Percentiles rank a stretch among this genome's conserved stretches.
These are phyloP conservation scores for Calonectria pteridis DNA, from an alignment of 2,329 filamentous ascomycete genomes.

Conservation along the genomic window DNA sequence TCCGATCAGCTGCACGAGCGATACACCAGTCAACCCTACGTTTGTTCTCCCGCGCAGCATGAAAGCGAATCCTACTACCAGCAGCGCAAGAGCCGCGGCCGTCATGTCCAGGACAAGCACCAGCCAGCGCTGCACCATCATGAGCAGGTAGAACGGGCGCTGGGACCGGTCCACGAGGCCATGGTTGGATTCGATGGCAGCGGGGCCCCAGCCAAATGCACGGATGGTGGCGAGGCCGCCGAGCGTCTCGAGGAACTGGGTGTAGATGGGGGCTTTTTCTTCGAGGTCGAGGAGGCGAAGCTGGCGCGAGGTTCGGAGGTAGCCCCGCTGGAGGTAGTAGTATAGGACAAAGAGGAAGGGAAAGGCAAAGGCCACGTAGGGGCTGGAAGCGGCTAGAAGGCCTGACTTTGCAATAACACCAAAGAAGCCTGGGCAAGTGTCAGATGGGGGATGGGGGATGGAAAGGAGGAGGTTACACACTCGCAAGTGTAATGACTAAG, in stretches of 20 bases:
- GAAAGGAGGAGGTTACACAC: constrained; percentile 43
- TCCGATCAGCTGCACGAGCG: constrained; percentile 48
- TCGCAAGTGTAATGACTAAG: constrained; percentile 48
- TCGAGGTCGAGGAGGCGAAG: constrained; percentile 57
- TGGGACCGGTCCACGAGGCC: constrained; percentile 66
- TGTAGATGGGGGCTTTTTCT: constrained; percentile 55
- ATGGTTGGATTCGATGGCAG: constrained; percentile 58
- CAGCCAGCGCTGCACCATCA: constrained; percentile 69
- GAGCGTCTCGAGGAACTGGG: constrained; percentile 59
- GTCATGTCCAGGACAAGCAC: constrained; percentile 63
- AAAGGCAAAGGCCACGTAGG: constrained; percentile 55
- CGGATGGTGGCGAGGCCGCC: constrained; percentile 63
- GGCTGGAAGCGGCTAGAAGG: constrained; percentile 40
- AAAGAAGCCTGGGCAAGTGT: constrained; percentile 48
- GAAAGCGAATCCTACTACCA: constrained; percentile 62
- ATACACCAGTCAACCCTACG: constrained; percentile 49
- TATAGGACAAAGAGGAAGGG: constrained; percentile 56
- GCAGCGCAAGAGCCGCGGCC: constrained; percentile 59
- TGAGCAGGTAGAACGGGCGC: constrained; percentile 68
- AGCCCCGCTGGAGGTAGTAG: constrained; percentile 58
- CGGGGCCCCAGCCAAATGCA: constrained; percentile 63
- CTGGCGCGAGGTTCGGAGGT: constrained; percentile 58
- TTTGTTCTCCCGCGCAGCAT: constrained; percentile 42
- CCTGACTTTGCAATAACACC: constrained; percentile 41
- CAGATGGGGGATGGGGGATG: constrained; percentile 8